Percentiles rank a stretch among this genome's conserved stretches.
These are phyloP conservation scores for Venturia aucupariae DNA, from an alignment of 2,329 filamentous ascomycete genomes.

Conservation along the genomic window DNA sequence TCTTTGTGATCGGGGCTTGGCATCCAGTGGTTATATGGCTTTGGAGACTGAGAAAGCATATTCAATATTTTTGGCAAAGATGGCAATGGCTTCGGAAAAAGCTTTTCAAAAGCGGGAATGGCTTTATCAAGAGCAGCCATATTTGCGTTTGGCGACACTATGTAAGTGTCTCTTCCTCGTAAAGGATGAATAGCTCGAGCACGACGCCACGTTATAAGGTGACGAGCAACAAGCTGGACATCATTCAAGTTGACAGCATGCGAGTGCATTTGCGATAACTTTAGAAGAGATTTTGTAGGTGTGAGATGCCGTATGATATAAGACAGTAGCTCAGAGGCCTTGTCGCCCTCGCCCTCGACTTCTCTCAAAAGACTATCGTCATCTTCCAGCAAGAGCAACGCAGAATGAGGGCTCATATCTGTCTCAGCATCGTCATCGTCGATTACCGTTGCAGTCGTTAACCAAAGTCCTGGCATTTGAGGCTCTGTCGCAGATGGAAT, in stretches of 20 bases:
- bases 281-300: slow-evolving; percentile 58
- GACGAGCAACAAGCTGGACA: slow-evolving; percentile 78
- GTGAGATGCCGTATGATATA: slow-evolving; percentile 56
- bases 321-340: slow-evolving; percentile 66
- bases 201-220: slow-evolving; percentile 92
- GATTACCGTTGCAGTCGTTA: slow-evolving; percentile 77
- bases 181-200: slow-evolving; percentile 86
- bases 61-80: slow-evolving; percentile 81
- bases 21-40: slow-evolving; percentile 73
- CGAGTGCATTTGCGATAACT: slow-evolving; percentile 60
- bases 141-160: slow-evolving; percentile 84
- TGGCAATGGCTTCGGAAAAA: slow-evolving; percentile 72
- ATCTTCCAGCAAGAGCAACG: slow-evolving; percentile 74
- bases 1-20: slow-evolving; percentile 81
- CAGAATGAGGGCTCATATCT: slow-evolving; percentile 75
- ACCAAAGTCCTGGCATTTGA: slow-evolving; percentile 67
- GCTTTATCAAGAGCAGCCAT: slow-evolving; percentile 61
- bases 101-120: slow-evolving; percentile 60
- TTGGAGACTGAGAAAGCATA: slow-evolving; percentile 67
- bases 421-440: slow-evolving; percentile 56
- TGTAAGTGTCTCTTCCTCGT: slow-evolving; percentile 81
- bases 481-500: slow-evolving; percentile 60
- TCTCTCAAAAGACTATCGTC: slow-evolving; percentile 68
- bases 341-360: slow-evolving; percentile 60
- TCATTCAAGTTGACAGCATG: slow-evolving; percentile 59